Evolutionary conservation across 768 basidiomycete genomes (phyloP).

Genomic region (Termitomyces sp.): DNA sequence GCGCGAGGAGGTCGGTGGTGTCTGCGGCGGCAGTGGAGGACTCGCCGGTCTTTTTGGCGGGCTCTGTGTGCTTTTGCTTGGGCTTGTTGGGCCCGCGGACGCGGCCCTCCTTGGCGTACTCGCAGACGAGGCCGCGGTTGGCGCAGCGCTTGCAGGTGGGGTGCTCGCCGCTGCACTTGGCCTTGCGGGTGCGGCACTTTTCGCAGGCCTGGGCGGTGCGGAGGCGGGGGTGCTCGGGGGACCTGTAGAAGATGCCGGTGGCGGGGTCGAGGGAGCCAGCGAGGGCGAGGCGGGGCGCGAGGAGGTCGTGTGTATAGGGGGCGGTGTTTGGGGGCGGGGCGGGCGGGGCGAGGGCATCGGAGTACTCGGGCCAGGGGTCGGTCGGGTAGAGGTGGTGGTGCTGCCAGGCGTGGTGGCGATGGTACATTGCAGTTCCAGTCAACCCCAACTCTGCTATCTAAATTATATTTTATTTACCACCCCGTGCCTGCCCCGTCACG

Average conservation of each 20-base stretch:
- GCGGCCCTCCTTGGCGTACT: conserved; percentile 63
- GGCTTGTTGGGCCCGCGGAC: conserved; percentile 60
- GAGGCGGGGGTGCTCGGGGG: conserved; percentile 58
- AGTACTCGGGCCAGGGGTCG: not conserved
- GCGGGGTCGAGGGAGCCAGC: conserved; percentile 59
- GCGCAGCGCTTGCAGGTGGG: conserved; percentile 65
- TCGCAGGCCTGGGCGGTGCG: conserved; percentile 75
- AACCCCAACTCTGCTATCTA: not conserved
- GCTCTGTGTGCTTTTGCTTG: conserved; percentile 23
- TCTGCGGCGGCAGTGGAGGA: not conserved
- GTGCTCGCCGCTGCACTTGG: conserved; percentile 75
- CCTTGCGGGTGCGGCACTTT: conserved; percentile 67
- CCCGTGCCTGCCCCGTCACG: not conserved
- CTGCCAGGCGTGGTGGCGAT: not conserved
- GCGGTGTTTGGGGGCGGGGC: not conserved
- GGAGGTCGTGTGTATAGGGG: not conserved
- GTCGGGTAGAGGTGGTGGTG: not conserved
- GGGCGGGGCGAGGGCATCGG: not conserved
- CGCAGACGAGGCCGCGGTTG: conserved; percentile 51
- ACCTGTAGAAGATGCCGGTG: conserved; percentile 63
- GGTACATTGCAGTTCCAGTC: not conserved
- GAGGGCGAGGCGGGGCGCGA: conserved; percentile 23
- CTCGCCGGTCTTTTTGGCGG: conserved; percentile 1
- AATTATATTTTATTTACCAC: not conserved
- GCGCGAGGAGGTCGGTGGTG: conserved; percentile 2